These are phyloP conservation scores for Nitzschia sp. DNA, from an alignment of 108 stramenopile genomes.

Conservation along the genomic window DNA sequence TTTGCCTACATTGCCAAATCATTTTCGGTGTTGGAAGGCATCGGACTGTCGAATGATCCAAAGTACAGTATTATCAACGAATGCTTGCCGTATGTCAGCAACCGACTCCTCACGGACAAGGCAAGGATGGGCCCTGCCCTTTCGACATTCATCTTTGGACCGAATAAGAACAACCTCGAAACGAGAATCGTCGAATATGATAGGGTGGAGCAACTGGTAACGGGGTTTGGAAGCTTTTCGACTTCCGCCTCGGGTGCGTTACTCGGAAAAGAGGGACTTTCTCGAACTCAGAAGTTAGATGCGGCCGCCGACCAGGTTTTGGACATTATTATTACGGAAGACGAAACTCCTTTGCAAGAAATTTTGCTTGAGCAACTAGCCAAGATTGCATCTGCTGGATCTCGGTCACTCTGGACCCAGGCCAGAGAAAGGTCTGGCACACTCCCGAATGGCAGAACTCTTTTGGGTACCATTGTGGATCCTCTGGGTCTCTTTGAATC, in stretches of 20 bases:
- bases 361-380: conserved; percentile 85
- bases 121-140: conserved; percentile 85
- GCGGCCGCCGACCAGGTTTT: conserved; percentile 65
- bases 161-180: conserved; percentile 71
- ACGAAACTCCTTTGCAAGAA: conserved; percentile 78
- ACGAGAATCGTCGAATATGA: conserved; percentile 74
- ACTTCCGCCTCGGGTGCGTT: conserved; percentile 68
- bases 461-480: conserved; percentile 81
- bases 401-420: conserved; percentile 64
- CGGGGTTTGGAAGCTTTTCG: conserved; percentile 80
- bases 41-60: conserved; percentile 88
- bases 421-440: conserved; percentile 65
- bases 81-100: conserved; percentile 92
- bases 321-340: conserved; percentile 75
- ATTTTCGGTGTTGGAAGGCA: conserved; percentile 93
- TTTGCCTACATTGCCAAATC: conserved; percentile 92
- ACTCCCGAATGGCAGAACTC: conserved; percentile 69
- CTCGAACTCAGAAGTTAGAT: conserved; percentile 56
- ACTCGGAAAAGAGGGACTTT: conserved; percentile 43
- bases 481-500: conserved; percentile 84
- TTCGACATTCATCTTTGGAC: conserved; percentile 91
- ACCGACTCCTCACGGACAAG: conserved; percentile 90
- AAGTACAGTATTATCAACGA: conserved; percentile 95
- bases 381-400: conserved; percentile 70
- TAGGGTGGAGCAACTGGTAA: conserved; percentile 79